Evolutionary conservation across 1,284 basidiomycete genomes (phyloP), one percentile per base, ranked within the genome.

Genomic region (Ustanciosporium gigantosporum): DNA sequence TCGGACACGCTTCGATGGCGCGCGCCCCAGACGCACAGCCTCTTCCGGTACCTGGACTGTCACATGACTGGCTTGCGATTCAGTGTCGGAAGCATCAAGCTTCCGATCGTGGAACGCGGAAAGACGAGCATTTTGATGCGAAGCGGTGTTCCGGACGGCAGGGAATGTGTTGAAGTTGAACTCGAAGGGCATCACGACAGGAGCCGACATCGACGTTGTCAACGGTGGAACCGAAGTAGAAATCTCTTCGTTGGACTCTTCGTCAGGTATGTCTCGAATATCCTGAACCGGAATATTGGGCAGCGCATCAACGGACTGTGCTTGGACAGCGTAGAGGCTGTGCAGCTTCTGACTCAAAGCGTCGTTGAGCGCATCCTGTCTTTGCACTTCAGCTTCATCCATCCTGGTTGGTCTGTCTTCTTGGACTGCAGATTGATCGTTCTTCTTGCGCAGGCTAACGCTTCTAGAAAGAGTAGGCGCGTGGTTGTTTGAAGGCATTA

Each of bases 31-130:
- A 5, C 60, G 46, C 8, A 57, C 41, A n/a, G 60, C 60, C 25
- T 59, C 60, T 24, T 52, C 55, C 38, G 31, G 25, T 15, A 25
- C 11, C 35, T 41, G 41, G 23, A n/a, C 37, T 3, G 41, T 25
- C n/a, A n/a, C n/a, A n/a, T n/a, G n/a, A n/a, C n/a, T n/a, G 4
- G n/a, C 29, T 11, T 19, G n/a, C 29, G 31, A 47, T 31, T 41
- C 29, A 15, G 19, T 9, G 3, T 20, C 37, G 6, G n/a, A n/a
- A n/a, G 3, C 34, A 2, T 23, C 17, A 19, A 24, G 16, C 38
- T 40, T 52, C 9, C 59, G 48, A 27, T 62, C 59, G 37, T 62
- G 40, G 36, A 62, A 62, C 5, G 53, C 59, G 19, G 59, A 62
- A 11, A 62, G 42, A 11, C 59, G 42, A 4, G 48, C 52, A 22